A percentile compares a stretch with the other conserved stretches of the same genome.
phyloP scores from a whole-genome alignment of 345 rosid genomes.

The Geranium brycei region DNA sequence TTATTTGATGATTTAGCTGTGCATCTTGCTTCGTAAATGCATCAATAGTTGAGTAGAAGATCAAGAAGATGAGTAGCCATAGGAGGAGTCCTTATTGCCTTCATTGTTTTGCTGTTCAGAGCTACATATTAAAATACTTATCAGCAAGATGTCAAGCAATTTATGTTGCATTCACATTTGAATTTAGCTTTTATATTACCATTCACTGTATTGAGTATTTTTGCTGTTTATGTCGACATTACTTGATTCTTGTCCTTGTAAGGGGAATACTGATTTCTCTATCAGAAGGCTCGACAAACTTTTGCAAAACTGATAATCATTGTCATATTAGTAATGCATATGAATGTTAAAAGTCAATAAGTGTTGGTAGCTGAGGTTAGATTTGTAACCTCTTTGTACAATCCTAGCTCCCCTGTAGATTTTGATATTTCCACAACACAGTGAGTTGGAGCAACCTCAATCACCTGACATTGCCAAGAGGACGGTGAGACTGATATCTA shows the following conservation, averaged over 20 bases:
- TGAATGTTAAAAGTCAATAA: background rate
- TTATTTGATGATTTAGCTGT: background rate
- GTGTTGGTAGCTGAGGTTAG: background rate
- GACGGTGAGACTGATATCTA: slow-evolving; percentile 8
- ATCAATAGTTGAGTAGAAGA: slow-evolving; percentile 4
- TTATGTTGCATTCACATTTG: background rate
- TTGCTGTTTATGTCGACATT: slow-evolving; percentile 8
- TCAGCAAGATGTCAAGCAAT: slow-evolving; percentile 8
- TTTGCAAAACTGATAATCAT: slow-evolving; percentile 54
- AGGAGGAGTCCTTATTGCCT: slow-evolving; percentile 4
- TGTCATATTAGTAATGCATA: slow-evolving; percentile 1
- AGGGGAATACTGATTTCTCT: slow-evolving; percentile 24
- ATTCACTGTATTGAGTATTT: slow-evolving; percentile 10
- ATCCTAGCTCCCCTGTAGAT: slow-evolving; percentile 50
- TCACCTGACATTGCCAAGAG: slow-evolving; percentile 31
- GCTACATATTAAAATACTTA: slow-evolving; percentile 17
- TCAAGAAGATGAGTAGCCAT: slow-evolving; percentile 21
- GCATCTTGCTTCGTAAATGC: too few relatives aligned
- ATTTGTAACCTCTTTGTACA: slow-evolving; percentile 44
- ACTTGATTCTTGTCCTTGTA: slow-evolving; percentile 14
- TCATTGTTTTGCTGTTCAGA: slow-evolving; percentile 10
- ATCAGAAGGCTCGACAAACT: slow-evolving; percentile 54
- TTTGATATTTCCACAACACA: slow-evolving; percentile 82
- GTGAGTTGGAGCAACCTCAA: slow-evolving; percentile 68
- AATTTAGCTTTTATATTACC: slow-evolving; percentile 19